Percentiles rank a stretch among this genome's conserved stretches.
Evolutionary conservation across 2,329 filamentous ascomycete genomes (phyloP).

Genomic region (Aspergillus sp.): DNA sequence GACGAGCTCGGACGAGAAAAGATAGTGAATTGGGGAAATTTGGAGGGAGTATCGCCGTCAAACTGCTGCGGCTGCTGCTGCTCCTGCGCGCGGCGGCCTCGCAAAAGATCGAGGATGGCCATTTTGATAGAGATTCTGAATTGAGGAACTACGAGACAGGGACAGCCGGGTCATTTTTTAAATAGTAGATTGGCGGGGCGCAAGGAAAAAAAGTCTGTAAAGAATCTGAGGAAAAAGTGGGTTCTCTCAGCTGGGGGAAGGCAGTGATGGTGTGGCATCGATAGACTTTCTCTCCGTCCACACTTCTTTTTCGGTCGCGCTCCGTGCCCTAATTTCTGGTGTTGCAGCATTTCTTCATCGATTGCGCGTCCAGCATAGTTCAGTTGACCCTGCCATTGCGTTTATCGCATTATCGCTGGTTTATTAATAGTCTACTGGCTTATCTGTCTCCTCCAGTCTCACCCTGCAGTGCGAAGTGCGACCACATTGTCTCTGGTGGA

Average conservation of each 20-base stretch:
- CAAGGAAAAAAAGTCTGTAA: constrained; percentile 3
- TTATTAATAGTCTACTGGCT: background rate
- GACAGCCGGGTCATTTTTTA: background rate
- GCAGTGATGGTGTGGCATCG: background rate
- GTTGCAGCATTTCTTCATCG: constrained; percentile 2
- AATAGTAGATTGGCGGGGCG: constrained; percentile 4
- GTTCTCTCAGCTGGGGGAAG: background rate
- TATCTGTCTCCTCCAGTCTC: background rate
- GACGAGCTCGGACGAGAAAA: constrained; percentile 17
- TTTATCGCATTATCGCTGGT: background rate
- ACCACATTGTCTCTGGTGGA: background rate
- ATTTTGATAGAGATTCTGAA: background rate
- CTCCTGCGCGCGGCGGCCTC: constrained; percentile 1
- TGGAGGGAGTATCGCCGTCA: background rate
- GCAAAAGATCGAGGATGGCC: constrained; percentile 9
- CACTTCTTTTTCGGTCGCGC: background rate
- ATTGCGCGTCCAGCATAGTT: constrained; percentile 1
- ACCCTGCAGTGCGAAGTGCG: background rate
- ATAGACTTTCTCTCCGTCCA: background rate
- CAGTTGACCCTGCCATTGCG: background rate
- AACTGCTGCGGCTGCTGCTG: background rate
- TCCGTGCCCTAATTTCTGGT: constrained; percentile 3
- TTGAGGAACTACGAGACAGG: background rate
- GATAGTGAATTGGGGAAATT: constrained; percentile 21
- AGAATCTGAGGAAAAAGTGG: constrained; percentile 5